These are phyloP conservation scores for Phytopythium delawarense DNA, from an alignment of 352 stramenopile species.

Conservation along the genomic window DNA sequence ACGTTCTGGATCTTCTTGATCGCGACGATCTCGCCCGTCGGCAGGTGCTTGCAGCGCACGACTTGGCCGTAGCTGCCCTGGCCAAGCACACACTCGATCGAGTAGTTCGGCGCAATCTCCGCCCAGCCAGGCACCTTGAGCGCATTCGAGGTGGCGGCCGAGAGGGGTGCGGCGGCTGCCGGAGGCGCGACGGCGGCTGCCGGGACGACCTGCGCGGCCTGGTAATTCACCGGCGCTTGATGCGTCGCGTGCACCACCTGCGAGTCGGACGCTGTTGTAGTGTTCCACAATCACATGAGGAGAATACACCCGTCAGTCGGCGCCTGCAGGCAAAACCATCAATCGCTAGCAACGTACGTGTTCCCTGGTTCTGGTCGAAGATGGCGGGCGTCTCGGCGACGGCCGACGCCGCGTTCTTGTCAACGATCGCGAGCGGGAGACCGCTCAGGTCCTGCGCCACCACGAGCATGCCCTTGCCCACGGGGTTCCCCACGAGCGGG, in stretches of 20 bases:
- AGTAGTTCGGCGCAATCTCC: slow-evolving; percentile 79
- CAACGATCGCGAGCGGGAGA: slow-evolving; percentile 34
- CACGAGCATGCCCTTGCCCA: slow-evolving; percentile 78
- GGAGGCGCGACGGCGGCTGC: slow-evolving; percentile 11
- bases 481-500: slow-evolving; percentile 65
- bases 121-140: slow-evolving; percentile 77
- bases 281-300: background rate
- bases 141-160: slow-evolving; percentile 45
- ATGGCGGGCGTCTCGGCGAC: slow-evolving; percentile 53
- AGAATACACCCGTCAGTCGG: too few relatives aligned
- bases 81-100: slow-evolving; percentile 80
- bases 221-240: background rate
- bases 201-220: slow-evolving; percentile 7
- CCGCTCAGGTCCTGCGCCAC: slow-evolving; percentile 65
- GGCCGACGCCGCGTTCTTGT: slow-evolving; percentile 19
- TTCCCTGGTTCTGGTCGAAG: slow-evolving; percentile 38
- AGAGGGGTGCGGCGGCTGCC: slow-evolving; percentile 5
- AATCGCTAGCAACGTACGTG: slow-evolving; percentile 26
- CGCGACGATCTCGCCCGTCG: slow-evolving; percentile 82
- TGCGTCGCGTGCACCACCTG: slow-evolving; percentile 1
- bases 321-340: background rate
- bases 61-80: slow-evolving; percentile 86
- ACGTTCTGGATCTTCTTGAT: slow-evolving; percentile 91
- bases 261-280: slow-evolving; percentile 22
- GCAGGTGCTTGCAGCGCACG: slow-evolving; percentile 83